phyloP scores from a whole-genome alignment of 164 flowering plant species.

The Houttuynia cordata region DNA sequence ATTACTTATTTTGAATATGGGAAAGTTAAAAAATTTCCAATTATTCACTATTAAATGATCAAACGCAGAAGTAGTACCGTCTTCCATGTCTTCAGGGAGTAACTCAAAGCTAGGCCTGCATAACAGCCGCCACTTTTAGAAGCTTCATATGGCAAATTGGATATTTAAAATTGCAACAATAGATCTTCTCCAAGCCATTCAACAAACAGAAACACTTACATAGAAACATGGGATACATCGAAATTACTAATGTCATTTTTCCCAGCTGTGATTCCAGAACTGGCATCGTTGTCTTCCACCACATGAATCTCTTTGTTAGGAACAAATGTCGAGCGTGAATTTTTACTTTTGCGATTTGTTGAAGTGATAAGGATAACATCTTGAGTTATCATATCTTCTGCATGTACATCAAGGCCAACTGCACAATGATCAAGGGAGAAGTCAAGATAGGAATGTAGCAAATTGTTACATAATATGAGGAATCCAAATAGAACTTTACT shows the following conservation, averaged over 20 bases:
- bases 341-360: slow-evolving; percentile 13
- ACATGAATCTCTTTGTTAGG: slow-evolving; percentile 31
- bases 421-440: slow-evolving; percentile 19
- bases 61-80: slow-evolving; percentile 34
- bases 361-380: slow-evolving; percentile 18
- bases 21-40: background rate
- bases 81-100: slow-evolving; percentile 41
- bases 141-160: background rate
- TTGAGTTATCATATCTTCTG: slow-evolving; percentile 28
- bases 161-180: background rate
- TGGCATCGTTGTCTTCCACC: slow-evolving; percentile 30
- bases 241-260: slow-evolving; percentile 12
- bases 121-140: slow-evolving; percentile 4
- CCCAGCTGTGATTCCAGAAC: slow-evolving; percentile 16
- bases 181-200: background rate
- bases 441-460: background rate
- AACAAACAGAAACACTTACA: slow-evolving; percentile 25
- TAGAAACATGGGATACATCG: slow-evolving; percentile 16
- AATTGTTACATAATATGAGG: background rate
- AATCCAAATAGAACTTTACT: slow-evolving; percentile 25
- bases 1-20: background rate
- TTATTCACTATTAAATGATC: background rate
- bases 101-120: slow-evolving; percentile 88
- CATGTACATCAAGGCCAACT: slow-evolving; percentile 88
- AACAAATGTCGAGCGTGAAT: slow-evolving; percentile 15